These are phyloP conservation scores for Cucurbita argyrosperma DNA, from an alignment of 306 rosid genomes.

Conservation along the genomic window DNA sequence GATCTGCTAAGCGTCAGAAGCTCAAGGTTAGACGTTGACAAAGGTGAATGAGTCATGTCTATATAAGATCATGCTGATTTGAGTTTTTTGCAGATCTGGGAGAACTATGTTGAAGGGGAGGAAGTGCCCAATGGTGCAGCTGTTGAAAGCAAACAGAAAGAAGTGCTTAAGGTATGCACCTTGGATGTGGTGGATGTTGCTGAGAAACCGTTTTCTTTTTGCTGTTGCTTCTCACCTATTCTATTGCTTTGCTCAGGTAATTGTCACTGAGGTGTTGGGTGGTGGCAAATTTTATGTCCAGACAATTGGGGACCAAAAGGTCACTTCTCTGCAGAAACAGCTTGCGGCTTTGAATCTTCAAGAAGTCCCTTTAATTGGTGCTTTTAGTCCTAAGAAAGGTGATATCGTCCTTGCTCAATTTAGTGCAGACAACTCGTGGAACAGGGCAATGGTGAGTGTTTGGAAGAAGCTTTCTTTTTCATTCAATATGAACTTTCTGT, in stretches of 20 bases:
- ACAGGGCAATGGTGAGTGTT: conserved; percentile 80
- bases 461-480: not conserved
- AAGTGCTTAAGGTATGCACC: conserved; percentile 74
- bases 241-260: conserved; percentile 35
- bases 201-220: not conserved
- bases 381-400: conserved; percentile 89
- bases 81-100: conserved; percentile 64
- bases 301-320: conserved; percentile 77
- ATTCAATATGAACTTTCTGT: not conserved
- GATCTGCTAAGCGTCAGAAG: conserved; percentile 62
- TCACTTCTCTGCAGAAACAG: conserved; percentile 69
- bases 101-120: conserved; percentile 89
- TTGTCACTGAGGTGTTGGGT: conserved; percentile 74
- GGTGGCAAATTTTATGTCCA: conserved; percentile 86
- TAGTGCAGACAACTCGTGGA: conserved; percentile 74
- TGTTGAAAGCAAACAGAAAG: conserved; percentile 68
- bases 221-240: conserved; percentile 11
- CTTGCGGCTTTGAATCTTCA: conserved; percentile 75
- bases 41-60: not conserved
- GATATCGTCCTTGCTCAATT: conserved; percentile 82
- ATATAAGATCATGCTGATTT: conserved; percentile 17
- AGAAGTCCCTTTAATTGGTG: conserved; percentile 77
- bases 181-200: conserved; percentile 2
- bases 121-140: conserved; percentile 62
- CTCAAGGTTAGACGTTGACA: conserved; percentile 53